Evolutionary conservation across 768 basidiomycete species (phyloP).

Genomic region (Phlegmacium glaucopus): DNA sequence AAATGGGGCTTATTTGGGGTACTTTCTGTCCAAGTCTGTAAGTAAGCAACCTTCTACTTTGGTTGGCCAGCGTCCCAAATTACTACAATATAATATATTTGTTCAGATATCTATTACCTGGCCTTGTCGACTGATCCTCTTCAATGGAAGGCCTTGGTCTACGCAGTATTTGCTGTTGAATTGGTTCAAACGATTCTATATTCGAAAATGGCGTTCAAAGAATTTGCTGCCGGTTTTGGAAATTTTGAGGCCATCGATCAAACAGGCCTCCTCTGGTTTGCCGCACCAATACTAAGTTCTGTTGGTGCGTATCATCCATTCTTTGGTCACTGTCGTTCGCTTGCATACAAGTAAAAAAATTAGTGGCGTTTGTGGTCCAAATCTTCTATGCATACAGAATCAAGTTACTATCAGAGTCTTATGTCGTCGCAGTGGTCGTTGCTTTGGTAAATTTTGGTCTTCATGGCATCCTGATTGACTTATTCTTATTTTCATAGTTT

Average conservation of each 20-base stretch:
- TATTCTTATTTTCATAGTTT: slow-evolving; percentile 9
- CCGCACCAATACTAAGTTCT: slow-evolving; percentile 1
- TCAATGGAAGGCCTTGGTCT: slow-evolving; percentile 6
- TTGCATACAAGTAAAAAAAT: neutral
- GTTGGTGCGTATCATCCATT: slow-evolving; percentile 1
- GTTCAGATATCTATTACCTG: slow-evolving; percentile 11
- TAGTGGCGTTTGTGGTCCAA: slow-evolving; percentile 1
- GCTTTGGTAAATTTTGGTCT: neutral
- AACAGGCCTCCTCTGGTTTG: slow-evolving; percentile 6
- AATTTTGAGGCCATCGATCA: slow-evolving; percentile 2
- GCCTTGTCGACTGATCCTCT: slow-evolving; percentile 8
- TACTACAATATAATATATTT: no score
- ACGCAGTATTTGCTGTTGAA: slow-evolving; percentile 9
- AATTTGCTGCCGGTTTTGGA: slow-evolving; percentile 6
- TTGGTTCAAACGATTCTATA: slow-evolving; percentile 6
- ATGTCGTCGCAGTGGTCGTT: slow-evolving; percentile 8
- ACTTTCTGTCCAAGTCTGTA: slow-evolving; percentile 12
- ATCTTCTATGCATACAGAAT: slow-evolving; percentile 9
- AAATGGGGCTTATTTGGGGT: slow-evolving; percentile 9
- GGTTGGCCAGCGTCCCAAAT: neutral
- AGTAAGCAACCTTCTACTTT: neutral
- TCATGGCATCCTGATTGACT: neutral
- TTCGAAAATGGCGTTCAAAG: slow-evolving; percentile 1
- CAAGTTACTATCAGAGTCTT: slow-evolving; percentile 8
- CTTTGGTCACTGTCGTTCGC: neutral